These are phyloP conservation scores for Zea mays DNA, from an alignment of 176 grass and related monocot species.

Conservation along the genomic window Zm-B73-REFERENCE-NAM-5.0 NC_050104.1:100176001-100176500, in stretches of 20 bases:
- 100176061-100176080: neutral
- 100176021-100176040: neutral
- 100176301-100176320: constrained; percentile 79
- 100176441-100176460: constrained; percentile 24
- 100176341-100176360: constrained; percentile 89
- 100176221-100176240: neutral
- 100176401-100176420: constrained; percentile 41
- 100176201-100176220: neutral
- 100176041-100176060: neutral
- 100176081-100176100: neutral
- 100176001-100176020: no score
- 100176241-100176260: neutral
- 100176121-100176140: neutral
- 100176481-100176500: neutral
- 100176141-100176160: neutral
- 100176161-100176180: neutral
- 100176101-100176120: neutral
- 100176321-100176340: constrained; percentile 71
- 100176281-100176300: constrained; percentile 20
- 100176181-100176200: neutral
- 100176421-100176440: constrained; percentile 42
- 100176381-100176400: constrained; percentile 50
- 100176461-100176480: constrained; percentile 46
- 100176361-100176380: constrained; percentile 67
- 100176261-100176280: neutral